Percentiles rank a stretch among this genome's conserved stretches.
These are phyloP conservation scores for Blastocystis sp. DNA, from an alignment of 352 stramenopile genomes.

Conservation along the genomic window DNA sequence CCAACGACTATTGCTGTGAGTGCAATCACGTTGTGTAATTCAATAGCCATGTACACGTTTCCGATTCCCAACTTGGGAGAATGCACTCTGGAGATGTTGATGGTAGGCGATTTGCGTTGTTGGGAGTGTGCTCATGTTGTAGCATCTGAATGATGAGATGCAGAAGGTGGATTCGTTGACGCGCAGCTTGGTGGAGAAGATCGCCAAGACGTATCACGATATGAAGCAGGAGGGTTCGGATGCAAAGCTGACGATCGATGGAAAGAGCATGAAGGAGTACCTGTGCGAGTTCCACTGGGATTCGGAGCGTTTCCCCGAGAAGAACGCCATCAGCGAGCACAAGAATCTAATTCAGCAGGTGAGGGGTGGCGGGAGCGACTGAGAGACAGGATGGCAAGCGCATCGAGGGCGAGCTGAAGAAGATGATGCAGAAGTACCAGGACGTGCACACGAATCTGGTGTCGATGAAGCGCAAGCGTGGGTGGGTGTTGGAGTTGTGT, in stretches of 20 bases:
- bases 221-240: neutral
- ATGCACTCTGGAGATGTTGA: constrained; percentile 10
- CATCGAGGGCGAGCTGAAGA: neutral
- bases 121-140: neutral
- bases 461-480: neutral
- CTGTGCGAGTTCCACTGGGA: neutral
- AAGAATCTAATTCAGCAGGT: neutral
- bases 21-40: neutral
- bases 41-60: constrained; percentile 3
- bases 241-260: neutral
- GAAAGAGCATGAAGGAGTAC: neutral
- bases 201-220: constrained; percentile 16
- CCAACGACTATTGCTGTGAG: constrained; percentile 9
- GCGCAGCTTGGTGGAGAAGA: neutral
- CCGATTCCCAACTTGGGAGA: constrained; percentile 22
- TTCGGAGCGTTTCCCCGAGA: neutral
- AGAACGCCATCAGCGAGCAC: neutral
- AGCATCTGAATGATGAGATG: constrained; percentile 14
- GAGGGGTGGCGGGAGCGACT: neutral
- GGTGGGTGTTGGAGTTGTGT: neutral
- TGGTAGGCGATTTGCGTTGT: neutral
- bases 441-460: neutral
- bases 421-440: constrained; percentile 39
- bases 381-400: neutral
- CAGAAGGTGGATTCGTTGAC: neutral